phyloP scores from a whole-genome alignment of 2,329 filamentous ascomycete species.

The Colletotrichum sp. region DNA sequence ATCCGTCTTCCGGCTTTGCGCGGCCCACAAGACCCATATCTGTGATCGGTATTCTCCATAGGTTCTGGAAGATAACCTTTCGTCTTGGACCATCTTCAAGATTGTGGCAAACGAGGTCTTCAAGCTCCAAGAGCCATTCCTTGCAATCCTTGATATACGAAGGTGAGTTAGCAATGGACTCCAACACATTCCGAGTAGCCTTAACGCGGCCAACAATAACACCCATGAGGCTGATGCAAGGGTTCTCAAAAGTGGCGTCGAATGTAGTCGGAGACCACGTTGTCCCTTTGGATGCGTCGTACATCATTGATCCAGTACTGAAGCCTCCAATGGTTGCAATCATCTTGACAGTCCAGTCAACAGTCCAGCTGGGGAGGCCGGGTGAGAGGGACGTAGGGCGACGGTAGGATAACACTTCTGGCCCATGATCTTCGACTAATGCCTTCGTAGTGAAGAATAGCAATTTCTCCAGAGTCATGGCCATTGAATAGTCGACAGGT shows the following conservation, averaged over 20 bases:
- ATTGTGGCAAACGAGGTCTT: neutral
- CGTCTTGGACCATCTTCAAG: neutral
- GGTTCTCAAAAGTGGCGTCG: neutral
- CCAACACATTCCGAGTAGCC: neutral
- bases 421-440: neutral
- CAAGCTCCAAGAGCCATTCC: neutral
- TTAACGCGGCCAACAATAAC: neutral
- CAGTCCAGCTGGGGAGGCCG: neutral
- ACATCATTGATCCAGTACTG: neutral
- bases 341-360: neutral
- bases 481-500: neutral
- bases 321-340: neutral
- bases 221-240: neutral
- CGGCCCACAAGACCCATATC: neutral
- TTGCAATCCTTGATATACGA: neutral
- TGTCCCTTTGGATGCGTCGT: neutral
- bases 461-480: neutral
- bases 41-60: neutral
- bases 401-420: neutral
- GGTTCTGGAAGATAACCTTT: neutral
- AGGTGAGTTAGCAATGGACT: neutral
- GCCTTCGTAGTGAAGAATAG: neutral
- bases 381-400: neutral
- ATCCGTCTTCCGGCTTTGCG: neutral
- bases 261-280: neutral